Evolutionary conservation across 2,329 filamentous ascomycete genomes (phyloP), one percentile per base, ranked within the genome.

Genomic region (Amauroascus niger): DNA sequence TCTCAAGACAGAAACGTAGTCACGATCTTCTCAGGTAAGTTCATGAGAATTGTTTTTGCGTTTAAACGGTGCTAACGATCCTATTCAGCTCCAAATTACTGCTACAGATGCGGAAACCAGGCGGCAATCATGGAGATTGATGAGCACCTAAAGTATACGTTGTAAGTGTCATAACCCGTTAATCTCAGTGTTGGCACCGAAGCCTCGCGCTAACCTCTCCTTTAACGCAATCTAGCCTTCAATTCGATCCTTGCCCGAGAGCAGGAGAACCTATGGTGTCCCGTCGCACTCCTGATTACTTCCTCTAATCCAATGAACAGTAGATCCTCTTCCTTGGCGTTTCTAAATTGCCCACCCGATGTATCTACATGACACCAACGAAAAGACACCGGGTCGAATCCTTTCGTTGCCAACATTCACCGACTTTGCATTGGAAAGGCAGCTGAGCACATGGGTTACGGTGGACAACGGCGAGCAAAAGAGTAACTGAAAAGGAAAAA

Each of bases 81-180:
- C n/a, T 98, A 93, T 91, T 94, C 87, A 0, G 90, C 90, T 8
- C 90, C 90, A 0, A 96, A 96, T 69, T 96, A 96, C 75, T 96
- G 91, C 76, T 97, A 98, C 78, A 82, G 91, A 70, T 98, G 91
- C 67, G 93, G 93, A 66, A 98, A 98, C 72, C 93, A 97, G 74
- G 93, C 93, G 54, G 93, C 93, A n/a, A 97, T 98, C 71, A 98
- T 98, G 93, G 93, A 97, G 74, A 98, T 98, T 71, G 93, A 97
- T 62, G 93, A 98, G 75, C 90, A 97, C 71, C 76, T 98, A 69
- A 97, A 98, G 78, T 98, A 97, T 75, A 97, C 93, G 67, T 97
- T 98, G 91, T 96, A 80, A 73, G 89, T 83, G 44, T 30, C 30
- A 44, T n/a, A 30, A 30, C 35, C 47, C 22, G 4, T 33, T 26